These are phyloP conservation scores for Penicillium coffeae DNA, from an alignment of 495 filamentous ascomycete genomes.

Conservation along the genomic window DNA sequence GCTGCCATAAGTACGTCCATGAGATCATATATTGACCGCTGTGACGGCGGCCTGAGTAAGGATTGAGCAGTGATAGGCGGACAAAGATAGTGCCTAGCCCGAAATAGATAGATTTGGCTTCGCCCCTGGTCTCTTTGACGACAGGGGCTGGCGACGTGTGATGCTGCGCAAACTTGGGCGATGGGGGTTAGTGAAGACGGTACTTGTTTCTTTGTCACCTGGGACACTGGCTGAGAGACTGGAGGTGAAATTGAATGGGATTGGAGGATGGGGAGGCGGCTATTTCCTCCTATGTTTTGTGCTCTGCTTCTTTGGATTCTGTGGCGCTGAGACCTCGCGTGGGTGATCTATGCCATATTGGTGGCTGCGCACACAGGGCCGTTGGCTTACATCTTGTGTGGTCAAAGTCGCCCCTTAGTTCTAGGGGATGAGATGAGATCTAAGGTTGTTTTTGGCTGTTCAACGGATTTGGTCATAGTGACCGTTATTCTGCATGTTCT, in stretches of 20 bases:
- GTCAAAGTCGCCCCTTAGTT: not conserved
- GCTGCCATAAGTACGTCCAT: conserved; percentile 4
- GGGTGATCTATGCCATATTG: not conserved
- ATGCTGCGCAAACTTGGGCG: not conserved
- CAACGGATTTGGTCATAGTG: too few relatives aligned
- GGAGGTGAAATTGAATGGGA: too few relatives aligned
- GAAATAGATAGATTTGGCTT: conserved; percentile 1
- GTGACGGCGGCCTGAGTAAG: conserved; percentile 18
- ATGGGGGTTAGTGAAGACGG: not conserved
- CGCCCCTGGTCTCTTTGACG: conserved; percentile 5
- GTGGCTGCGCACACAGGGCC: not conserved
- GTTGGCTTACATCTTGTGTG: too few relatives aligned
- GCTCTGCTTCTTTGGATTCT: too few relatives aligned
- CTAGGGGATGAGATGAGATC: not conserved
- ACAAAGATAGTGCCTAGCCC: conserved; percentile 3
- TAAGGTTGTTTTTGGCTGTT: too few relatives aligned
- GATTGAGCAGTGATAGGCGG: conserved; percentile 15
- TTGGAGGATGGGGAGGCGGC: not conserved
- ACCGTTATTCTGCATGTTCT: too few relatives aligned
- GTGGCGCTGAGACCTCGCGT: not conserved
- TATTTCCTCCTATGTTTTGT: not conserved
- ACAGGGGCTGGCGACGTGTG: conserved; percentile 1
- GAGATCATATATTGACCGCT: conserved; percentile 11
- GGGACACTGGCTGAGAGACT: too few relatives aligned
- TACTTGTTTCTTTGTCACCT: not conserved